Evolutionary conservation across 176 grass and related monocot genomes (phyloP).

Genomic region (Leersia perrieri): DNA sequence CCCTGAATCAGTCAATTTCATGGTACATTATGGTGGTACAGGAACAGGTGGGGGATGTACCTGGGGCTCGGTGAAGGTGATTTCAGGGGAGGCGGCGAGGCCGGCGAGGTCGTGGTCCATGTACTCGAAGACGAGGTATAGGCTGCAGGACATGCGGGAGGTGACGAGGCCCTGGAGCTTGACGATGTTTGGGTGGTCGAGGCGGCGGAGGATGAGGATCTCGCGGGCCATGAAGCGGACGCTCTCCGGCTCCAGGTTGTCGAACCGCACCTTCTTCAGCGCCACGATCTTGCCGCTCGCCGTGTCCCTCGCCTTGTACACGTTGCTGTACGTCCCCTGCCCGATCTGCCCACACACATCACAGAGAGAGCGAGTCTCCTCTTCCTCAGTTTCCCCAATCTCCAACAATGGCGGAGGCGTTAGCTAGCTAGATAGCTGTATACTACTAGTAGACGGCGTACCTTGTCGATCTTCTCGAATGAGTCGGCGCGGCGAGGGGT

Average conservation of each 20-base stretch:
- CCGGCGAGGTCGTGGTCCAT: slow-evolving; percentile 84
- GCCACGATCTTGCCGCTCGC: slow-evolving; percentile 72
- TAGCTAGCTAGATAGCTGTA: too few species aligned
- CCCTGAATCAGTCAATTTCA: slow-evolving; percentile 2
- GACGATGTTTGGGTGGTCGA: slow-evolving; percentile 75
- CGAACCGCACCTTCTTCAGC: slow-evolving; percentile 83
- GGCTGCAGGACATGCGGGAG: slow-evolving; percentile 78
- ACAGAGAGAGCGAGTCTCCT: slow-evolving; percentile 29
- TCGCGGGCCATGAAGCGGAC: slow-evolving; percentile 87
- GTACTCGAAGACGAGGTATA: slow-evolving; percentile 84
- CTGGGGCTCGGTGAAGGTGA: slow-evolving; percentile 82
- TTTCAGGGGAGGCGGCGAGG: slow-evolving; percentile 71
- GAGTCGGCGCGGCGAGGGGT: slow-evolving; percentile 64
- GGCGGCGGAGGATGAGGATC: slow-evolving; percentile 75
- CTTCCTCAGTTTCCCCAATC: slow-evolving; percentile 9
- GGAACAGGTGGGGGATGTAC: slow-evolving; percentile 40
- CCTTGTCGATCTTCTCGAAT: slow-evolving; percentile 96
- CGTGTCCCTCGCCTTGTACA: slow-evolving; percentile 80
- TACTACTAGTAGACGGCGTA: too few species aligned
- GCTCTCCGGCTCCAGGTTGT: slow-evolving; percentile 84
- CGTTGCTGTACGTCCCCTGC: slow-evolving; percentile 86
- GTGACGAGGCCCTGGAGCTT: slow-evolving; percentile 75
- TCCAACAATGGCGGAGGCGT: slow-evolving; percentile 22
- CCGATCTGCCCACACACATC: slow-evolving; percentile 72
- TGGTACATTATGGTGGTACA: neutral